Conservation (phyloP, 129 eudicot genomes). For the Deinandra increscens region DNA sequence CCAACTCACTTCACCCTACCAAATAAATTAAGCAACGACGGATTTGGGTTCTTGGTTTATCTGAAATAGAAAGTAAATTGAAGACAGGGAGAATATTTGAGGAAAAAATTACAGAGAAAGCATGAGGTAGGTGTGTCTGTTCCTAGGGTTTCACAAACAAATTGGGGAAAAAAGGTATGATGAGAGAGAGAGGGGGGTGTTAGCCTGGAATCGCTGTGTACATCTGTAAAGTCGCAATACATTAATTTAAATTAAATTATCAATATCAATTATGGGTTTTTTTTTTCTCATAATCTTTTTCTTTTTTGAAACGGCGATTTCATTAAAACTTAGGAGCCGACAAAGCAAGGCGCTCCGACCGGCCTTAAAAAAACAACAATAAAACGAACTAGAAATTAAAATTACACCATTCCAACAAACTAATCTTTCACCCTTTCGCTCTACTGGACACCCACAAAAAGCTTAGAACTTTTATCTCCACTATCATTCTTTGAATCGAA, state of each 20-base stretch:
- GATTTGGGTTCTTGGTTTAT: neutral
- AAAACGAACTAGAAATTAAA: too few species aligned
- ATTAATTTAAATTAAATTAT: neutral
- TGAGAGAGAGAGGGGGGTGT: neutral
- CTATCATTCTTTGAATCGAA: too few species aligned
- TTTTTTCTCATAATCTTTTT: too few species aligned
- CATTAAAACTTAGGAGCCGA: too few species aligned
- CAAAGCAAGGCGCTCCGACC: too few species aligned
- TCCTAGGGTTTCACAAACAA: slow-evolving; percentile 37
- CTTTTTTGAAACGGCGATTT: too few species aligned
- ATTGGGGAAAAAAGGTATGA: slow-evolving; percentile 9
- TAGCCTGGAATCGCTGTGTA: slow-evolving; percentile 39
- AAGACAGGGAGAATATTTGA: neutral
- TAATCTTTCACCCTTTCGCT: too few species aligned
- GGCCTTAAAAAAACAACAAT: too few species aligned
- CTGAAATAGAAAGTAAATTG: slow-evolving; percentile 1
- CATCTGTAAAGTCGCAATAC: slow-evolving; percentile 32
- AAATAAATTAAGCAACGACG: neutral
- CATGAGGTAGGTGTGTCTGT: slow-evolving; percentile 16
- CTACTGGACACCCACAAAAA: too few species aligned
- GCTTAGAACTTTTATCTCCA: too few species aligned
- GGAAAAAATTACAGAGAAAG: slow-evolving; percentile 11
- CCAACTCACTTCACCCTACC: slow-evolving; percentile 19
- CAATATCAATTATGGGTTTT: too few species aligned
- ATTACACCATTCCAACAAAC: too few species aligned